Conservation (phyloP, 768 basidiomycete species). For the Auricularia sp. region DNA sequence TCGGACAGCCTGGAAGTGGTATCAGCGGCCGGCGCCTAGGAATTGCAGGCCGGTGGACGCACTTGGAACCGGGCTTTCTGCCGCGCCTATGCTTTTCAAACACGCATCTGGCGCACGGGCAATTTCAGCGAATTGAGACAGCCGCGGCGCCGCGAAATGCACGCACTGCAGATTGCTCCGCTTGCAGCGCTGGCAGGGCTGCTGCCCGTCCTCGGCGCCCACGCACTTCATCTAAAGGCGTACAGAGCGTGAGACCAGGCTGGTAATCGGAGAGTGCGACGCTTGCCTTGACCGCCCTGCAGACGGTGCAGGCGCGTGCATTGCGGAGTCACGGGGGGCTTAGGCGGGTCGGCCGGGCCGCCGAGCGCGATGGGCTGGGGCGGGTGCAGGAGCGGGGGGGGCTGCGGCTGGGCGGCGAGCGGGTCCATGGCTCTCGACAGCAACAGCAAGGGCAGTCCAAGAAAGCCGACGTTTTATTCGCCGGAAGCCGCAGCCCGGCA, state of each 20-base stretch:
- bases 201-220: constrained; percentile 75
- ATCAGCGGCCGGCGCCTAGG: constrained; percentile 5
- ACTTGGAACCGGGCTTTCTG: constrained; percentile 87
- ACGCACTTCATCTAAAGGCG: constrained; percentile 75
- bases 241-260: constrained; percentile 2
- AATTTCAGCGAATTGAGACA: constrained; percentile 1
- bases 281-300: constrained; percentile 68
- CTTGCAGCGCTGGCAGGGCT: constrained; percentile 75
- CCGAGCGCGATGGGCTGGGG: not conserved
- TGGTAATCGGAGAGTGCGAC: constrained; percentile 4
- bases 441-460: too few species aligned
- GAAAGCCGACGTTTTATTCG: too few species aligned
- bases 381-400: not conserved
- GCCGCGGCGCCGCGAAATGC: not conserved
- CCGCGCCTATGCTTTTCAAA: constrained; percentile 88
- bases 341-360: not conserved
- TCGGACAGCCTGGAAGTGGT: constrained; percentile 56
- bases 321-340: constrained; percentile 35
- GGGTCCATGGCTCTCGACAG: not conserved
- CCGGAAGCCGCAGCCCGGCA: too few species aligned
- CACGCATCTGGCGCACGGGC: constrained; percentile 43
- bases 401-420: not conserved
- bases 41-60: constrained; percentile 15
- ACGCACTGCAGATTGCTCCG: constrained; percentile 68
- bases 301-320: constrained; percentile 70